Conservation (phyloP, 179 eudicot species). For the Silene coronaria region DNA sequence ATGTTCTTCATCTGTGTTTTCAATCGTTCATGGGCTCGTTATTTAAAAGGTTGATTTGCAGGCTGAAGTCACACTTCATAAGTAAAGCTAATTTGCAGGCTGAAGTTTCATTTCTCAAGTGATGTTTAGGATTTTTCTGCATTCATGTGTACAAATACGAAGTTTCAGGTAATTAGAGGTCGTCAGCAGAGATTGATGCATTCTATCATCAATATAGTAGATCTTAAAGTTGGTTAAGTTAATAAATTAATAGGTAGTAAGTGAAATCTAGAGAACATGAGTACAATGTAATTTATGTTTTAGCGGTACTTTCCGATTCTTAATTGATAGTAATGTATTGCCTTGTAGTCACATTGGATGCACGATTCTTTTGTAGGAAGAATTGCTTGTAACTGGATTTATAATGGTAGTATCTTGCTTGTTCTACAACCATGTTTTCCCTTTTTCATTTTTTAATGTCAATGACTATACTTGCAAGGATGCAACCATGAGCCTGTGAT, state of each 20-base stretch:
- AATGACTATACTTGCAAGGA: neutral
- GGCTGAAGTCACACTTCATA: conserved; percentile 22
- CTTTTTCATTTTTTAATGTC: neutral
- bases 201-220: neutral
- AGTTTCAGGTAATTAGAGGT: neutral
- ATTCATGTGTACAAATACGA: conserved; percentile 20
- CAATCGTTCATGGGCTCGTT: neutral
- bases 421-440: neutral
- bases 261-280: neutral
- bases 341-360: neutral
- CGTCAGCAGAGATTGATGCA: neutral
- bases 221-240: neutral
- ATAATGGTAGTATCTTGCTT: neutral
- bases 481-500: too few species aligned
- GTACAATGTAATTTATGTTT: neutral
- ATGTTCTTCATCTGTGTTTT: conserved; percentile 16
- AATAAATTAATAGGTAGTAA: neutral
- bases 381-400: too few species aligned
- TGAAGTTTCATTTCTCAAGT: conserved; percentile 51
- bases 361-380: neutral
- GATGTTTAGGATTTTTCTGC: conserved; percentile 48
- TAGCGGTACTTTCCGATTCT: neutral
- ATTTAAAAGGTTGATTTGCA: conserved; percentile 10
- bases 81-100: conserved; percentile 40
- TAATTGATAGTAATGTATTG: neutral